Evolutionary conservation across 495 filamentous ascomycete genomes (phyloP), one percentile per base, ranked within the genome.

Genomic region (Podospora australis): DNA sequence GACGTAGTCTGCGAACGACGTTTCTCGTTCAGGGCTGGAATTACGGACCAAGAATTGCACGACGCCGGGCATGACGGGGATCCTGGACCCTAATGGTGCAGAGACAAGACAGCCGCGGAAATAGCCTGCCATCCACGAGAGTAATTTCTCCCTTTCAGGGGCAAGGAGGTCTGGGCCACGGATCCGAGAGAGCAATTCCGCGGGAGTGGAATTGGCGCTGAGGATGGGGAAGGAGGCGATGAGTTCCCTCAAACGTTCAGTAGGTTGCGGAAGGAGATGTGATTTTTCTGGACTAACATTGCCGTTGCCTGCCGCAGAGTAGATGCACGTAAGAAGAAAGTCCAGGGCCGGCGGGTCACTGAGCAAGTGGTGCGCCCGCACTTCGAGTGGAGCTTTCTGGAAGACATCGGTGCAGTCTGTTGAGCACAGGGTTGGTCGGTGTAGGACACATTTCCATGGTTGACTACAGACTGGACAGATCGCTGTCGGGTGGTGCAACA

Each of bases 1-100:
- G n/a, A n/a, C n/a, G n/a, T n/a, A n/a, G n/a, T n/a, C 28, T 30
- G 28, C n/a, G 7, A 30, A 10, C 17, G 17, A 6, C 4, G 34
- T n/a, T 24, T 48, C 44, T 2, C 38, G 14, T n/a, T 29, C 26
- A 6, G 44, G 34, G 9, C 21, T 21, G 10, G 24, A 23, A 39
- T 53, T 53, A 19, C 46, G 23, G 36, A 53, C 23, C 21, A 54
- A 2, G n/a, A 54, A 54, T 47, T 54, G 52, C 11, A 38, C 36
- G 1, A 36, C 46, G 7, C 41, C 25, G 14, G 30, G 46, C 52
- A 54, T 50, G 3, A 35, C 39, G 1, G 46, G 52, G 8, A 54
- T 28, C 4, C 36, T 42, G 4, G 32, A 36, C 22, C 34, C 34
- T 13, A 21, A 6, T 14, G 52, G 47, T 6, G 52, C 41, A 11